Base-by-base conservation (phyloP, 306 rosid genomes). In the Hippophae rhamnoides region DNA sequence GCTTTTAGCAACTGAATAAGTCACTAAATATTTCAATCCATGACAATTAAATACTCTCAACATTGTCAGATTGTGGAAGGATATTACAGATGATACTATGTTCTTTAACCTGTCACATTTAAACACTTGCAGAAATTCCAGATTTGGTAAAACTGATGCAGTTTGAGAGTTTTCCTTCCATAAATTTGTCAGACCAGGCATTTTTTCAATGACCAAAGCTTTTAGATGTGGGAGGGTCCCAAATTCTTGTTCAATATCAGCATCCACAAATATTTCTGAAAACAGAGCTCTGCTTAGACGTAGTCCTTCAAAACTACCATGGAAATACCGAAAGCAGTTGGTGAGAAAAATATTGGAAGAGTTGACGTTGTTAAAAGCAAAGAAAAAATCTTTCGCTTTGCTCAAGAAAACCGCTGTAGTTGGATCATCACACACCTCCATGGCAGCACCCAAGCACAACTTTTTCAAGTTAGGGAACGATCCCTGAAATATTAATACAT, bases 201-300 rank as follows among this genome's bases (percentile, higher is more conserved):
- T 40, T 1, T 2, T 9, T 0, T 0, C 0, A 11, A 59, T 38
- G 0, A 0, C 0, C 5, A 46, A 23, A 10, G 1, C 0, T 26
- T 38, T 49, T 49, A 49, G 18, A n/a, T 48, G 56, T 48, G 47
- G 46, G 10, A 59, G 6, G 8, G 46, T 7, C 46, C 46, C 26
- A 43, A 40, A 11, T 18, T 18, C 23, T 18, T 18, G 23, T 18
- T 18, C 23, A 18, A 18, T 18, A 18, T 18, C 23, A 18, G 23
- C 23, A 11, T 9, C 60, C 60, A 12, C 38, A 31, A 1, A 31
- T 31, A 31, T 0, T 31, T 31, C 38, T 31, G 38, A 31, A 31
- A 31, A 31, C 5, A 4, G 3, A 31, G 38, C 38, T 31, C 38
- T 31, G 4, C 5, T 31, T 4, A 31, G 38, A 31, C 0, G 38